Base-by-base conservation (phyloP, 1,284 basidiomycete genomes). In the Singerocomus inundabilis region DNA sequence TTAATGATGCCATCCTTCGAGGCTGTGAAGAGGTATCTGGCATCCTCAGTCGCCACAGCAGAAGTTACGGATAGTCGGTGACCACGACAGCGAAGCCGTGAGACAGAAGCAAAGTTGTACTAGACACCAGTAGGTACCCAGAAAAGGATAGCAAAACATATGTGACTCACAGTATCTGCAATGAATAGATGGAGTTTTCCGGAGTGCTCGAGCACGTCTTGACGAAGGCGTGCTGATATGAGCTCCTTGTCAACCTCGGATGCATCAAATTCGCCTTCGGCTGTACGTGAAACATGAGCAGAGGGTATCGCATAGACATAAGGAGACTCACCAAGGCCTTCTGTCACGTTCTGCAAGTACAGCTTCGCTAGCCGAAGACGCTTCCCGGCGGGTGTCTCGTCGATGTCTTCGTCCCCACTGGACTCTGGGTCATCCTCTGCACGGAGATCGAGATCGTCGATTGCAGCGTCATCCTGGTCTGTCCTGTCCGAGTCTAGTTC, bases 371-470 rank as follows among this genome's bases (percentile, higher is more conserved):
- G 72, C 51, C 97, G 74, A 11, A 99, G 76, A 51, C 96, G 75
- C 70, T 99, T 98, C 76, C 96, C 87, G 0, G 93, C 94, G 0
- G 94, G 93, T 1, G 95, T 98, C 75, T 99, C 93, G 58, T 87
- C 79, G 54, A 85, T 81, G 57, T 92, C 85, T 60, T 93, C 92
- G 44, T 93, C 91, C 6, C 77, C 84, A 61, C 84, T 87, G 39
- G 76, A 78, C 24, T 74, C 76, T 16, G 71, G 72, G 52, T 81
- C 81, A 2, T 78, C 75, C 46, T 85, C 84, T 18, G 72, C 80
- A 37, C 81, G 73, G 50, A 94, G 71, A 63, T 94, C 89, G 75
- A 93, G 77, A 66, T 88, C 85, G 60, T 92, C 90, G 47, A 93
- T 74, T 43, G 72, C 81, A n/a, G 70, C 80, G 31, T 75, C 80